Base-by-base conservation (phyloP, 305 asterid species). In the Fraxinus latifolia region DNA sequence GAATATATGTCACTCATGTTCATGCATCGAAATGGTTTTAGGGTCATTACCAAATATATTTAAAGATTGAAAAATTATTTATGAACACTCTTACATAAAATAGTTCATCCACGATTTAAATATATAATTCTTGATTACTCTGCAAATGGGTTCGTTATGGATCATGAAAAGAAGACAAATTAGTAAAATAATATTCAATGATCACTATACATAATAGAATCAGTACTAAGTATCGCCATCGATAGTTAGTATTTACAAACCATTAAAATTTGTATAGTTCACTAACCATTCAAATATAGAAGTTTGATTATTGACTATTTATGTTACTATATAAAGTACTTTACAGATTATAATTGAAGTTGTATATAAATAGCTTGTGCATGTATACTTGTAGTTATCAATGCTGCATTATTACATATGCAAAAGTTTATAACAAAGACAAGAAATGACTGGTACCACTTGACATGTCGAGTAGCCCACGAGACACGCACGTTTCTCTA, bases 401-500 rank as follows among this genome's bases (percentile, higher is more conserved):
- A 21, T 19, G 7, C 11, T 55, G 67, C 19, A 55, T 55, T 55
- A 55, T 55, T n/a, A 60, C 70, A 60, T 21, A 42, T 19, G 74
- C 37, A 85, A 77, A 80, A 79, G 86, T 83, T 76, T 82, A 86
- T 77, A 84, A 85, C 82, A 86, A 90, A 85, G 89, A 87, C 90
- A 85, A 82, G 87, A 85, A 83, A 77, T 44, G 90, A 84, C 81
- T 70, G 86, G 83, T 80, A 76, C 85, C 86, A 73, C 85, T 74
- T 42, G 81, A 85, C 33, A 79, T 88, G 91, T 87, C 88, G 78
- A 85, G 82, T 82, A 58, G 79, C 85, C 82, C 89, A 87, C 87
- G 83, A 82, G 90, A 77, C 88, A 79, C 89, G 76, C 88, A 86
- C 89, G 85, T 82, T 86, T 90, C 78, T 86, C 93, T 65, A 87